Base-by-base conservation (phyloP, 2,329 filamentous ascomycete species). In the Paecilomyces fulvus region DNA sequence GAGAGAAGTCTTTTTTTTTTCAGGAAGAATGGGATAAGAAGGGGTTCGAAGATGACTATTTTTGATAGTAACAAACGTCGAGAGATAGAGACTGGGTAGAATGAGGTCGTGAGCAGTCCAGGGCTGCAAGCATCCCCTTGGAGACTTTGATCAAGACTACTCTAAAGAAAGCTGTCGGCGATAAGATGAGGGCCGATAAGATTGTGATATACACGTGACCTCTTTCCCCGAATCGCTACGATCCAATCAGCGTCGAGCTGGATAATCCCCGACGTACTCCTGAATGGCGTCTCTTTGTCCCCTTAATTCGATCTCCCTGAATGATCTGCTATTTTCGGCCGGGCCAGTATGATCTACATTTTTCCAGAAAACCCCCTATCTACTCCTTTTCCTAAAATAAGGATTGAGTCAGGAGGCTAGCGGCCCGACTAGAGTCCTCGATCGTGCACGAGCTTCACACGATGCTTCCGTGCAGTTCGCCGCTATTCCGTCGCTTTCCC, bases 371-470 rank as follows among this genome's bases (percentile, higher is more conserved):
- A 43, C n/a, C n/a, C 37, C 37, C 5, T 43, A 17, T 17, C 25
- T 43, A 17, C 37, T 43, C 37, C 37, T 43, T 43, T 31, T 31
- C 17, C n/a, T 17, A 9, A 28, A 43, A n/a, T 43, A 43, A 43
- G 37, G 14, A 43, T 43, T n/a, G 37, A 43, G n/a, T 43, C 37
- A 43, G 37, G 37, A 17, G n/a, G 33, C 37, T 43, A 43, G 37
- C n/a, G 37, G 37, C 14, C 14, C 12, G 33, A 37, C 33, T 37
- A 37, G 33, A 43, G 14, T 43, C 14, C 37, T 43, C 37, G 37
- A 43, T 54, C 51, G 55, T 58, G 58, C 30, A 58, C n/a, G 30
- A 58, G n/a, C 37, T 43, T 43, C n/a, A 37, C 12, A 12, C 33
- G 33, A 43, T 43, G 37, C 6, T 43, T 43, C 37, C 37, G 37